Conservation (phyloP, 1,284 basidiomycete genomes). For the Cryptococcus deneoformans region DNA sequence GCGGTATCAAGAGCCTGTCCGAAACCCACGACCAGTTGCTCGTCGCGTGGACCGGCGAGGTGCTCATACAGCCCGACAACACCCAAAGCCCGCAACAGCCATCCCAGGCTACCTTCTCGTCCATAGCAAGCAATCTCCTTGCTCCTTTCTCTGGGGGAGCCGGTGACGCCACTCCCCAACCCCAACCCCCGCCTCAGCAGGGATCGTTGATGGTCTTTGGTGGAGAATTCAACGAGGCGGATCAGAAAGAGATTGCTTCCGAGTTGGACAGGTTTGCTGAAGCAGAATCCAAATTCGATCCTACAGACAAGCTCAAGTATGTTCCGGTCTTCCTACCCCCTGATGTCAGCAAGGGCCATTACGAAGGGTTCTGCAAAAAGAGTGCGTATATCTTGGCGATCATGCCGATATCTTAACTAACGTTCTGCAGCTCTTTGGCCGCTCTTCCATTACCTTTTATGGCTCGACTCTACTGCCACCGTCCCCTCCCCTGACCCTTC, state of each 20-base stretch:
- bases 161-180: neutral
- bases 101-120: slow-evolving; percentile 18
- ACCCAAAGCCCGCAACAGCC: slow-evolving; percentile 14
- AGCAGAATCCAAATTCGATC: slow-evolving; percentile 53
- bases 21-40: slow-evolving; percentile 84
- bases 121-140: slow-evolving; percentile 19
- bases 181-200: slow-evolving; percentile 27
- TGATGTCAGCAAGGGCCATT: slow-evolving; percentile 85
- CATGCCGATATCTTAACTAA: slow-evolving; percentile 4
- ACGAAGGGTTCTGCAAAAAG: slow-evolving; percentile 97
- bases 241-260: slow-evolving; percentile 61
- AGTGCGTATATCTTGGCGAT: slow-evolving; percentile 57
- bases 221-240: slow-evolving; percentile 58
- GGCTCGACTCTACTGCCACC: slow-evolving; percentile 73
- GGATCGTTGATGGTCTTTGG: slow-evolving; percentile 52
- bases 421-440: slow-evolving; percentile 84
- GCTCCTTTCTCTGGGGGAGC: slow-evolving; percentile 32
- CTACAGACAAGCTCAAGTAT: slow-evolving; percentile 63
- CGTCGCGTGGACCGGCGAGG: slow-evolving; percentile 91
- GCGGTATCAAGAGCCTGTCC: slow-evolving; percentile 81
- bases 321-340: slow-evolving; percentile 89
- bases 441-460: slow-evolving; percentile 95
- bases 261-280: slow-evolving; percentile 63
- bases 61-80: slow-evolving; percentile 51
- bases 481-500: slow-evolving; percentile 63